A percentile compares a stretch with the other conserved stretches of the same genome.
Evolutionary conservation across 225 moss, liverwort and hornwort species (phyloP).

Genomic region (Sphagnum tenellum): DNA sequence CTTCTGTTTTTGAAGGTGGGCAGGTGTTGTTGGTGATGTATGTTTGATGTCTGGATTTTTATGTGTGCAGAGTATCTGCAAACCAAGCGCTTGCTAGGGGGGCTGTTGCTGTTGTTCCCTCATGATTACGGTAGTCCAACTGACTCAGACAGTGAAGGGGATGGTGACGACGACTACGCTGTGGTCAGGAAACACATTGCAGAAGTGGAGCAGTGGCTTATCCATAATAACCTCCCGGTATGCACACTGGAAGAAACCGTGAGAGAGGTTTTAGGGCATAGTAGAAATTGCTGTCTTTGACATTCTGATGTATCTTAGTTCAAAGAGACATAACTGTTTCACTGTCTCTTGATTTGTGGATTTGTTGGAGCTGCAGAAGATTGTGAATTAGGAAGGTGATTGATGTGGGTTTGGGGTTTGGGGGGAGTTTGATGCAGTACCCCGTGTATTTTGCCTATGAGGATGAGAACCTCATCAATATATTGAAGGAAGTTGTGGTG

Average conservation of each 20-base stretch:
- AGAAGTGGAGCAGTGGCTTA: constrained; percentile 82
- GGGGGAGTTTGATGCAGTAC: constrained; percentile 47
- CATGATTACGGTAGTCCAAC: constrained; percentile 27
- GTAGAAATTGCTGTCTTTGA: no score
- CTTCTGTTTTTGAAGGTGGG: no score
- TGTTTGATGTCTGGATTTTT: no score
- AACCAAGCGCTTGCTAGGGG: constrained; percentile 69
- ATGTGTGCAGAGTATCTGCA: constrained; percentile 60
- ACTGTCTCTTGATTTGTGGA: no score
- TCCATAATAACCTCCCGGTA: constrained; percentile 82
- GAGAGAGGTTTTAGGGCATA: no score
- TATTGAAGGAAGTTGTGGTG: constrained; percentile 60
- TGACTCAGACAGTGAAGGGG: constrained; percentile 43
- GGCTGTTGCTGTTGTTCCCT: constrained; percentile 83
- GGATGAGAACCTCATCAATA: constrained; percentile 39
- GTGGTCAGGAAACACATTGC: constrained; percentile 20
- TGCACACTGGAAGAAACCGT: not conserved
- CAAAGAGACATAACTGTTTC: no score
- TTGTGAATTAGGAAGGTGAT: no score
- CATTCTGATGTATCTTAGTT: no score
- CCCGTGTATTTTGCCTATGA: constrained; percentile 90
- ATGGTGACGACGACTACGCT: constrained; percentile 66
- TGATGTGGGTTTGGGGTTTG: not conserved
- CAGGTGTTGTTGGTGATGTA: no score
- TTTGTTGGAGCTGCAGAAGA: not conserved